These are phyloP conservation scores for Antitrichia curtipendula DNA, from an alignment of 225 moss, liverwort and hornwort species.

Conservation along the genomic window DNA sequence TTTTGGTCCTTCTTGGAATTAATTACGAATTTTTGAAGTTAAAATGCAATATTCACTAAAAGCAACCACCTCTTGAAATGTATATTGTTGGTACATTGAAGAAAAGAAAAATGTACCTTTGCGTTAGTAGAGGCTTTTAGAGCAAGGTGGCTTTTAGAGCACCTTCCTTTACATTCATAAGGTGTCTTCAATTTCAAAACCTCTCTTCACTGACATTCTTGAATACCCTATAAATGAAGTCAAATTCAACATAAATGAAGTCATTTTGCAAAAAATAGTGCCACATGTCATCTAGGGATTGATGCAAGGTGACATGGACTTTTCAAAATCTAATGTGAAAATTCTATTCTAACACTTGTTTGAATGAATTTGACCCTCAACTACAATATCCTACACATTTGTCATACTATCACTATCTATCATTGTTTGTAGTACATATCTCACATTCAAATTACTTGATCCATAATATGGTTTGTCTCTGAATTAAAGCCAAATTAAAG, in stretches of 20 bases:
- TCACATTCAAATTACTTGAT: background rate
- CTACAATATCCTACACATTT: accelerated
- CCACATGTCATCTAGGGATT: background rate
- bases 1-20: no score
- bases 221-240: background rate
- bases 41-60: no score
- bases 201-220: background rate
- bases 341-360: background rate
- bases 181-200: background rate
- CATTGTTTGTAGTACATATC: background rate
- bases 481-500: background rate
- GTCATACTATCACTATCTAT: background rate
- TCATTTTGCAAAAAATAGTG: background rate
- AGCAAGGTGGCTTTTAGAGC: no score
- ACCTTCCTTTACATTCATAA: background rate
- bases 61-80: no score
- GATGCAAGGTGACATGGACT: background rate
- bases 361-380: accelerated
- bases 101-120: no score
- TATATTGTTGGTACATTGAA: no score
- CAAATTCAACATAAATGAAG: background rate
- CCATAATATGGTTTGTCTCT: background rate
- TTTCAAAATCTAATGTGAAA: background rate
- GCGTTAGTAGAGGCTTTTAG: no score
- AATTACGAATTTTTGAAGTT: no score